Conservation (phyloP, 129 eudicot genomes). For the Chrysanthemum lavandulifolium region DNA sequence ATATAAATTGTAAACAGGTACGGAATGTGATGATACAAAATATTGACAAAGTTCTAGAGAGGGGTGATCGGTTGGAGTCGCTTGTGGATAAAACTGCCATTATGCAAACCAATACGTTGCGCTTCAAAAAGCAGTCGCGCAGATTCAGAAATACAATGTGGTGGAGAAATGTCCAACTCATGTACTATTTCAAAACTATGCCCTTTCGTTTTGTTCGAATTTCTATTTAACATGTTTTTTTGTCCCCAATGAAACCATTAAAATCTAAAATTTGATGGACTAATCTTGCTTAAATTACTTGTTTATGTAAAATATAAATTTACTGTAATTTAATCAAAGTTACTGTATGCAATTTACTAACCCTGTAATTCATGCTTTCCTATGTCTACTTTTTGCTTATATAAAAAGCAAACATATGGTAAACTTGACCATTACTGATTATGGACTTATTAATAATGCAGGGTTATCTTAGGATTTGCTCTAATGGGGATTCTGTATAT, state of each 20-base stretch:
- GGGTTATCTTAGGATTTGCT: slow-evolving; percentile 55
- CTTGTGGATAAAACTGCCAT: slow-evolving; percentile 88
- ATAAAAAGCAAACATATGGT: background rate
- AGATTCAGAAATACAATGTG: slow-evolving; percentile 84
- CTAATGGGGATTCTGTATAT: slow-evolving; percentile 63
- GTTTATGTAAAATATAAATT: no score
- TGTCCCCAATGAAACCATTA: background rate
- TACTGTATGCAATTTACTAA: background rate
- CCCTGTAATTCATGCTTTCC: background rate
- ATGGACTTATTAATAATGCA: slow-evolving; percentile 33
- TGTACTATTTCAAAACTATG: slow-evolving; percentile 45
- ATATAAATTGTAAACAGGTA: slow-evolving; percentile 46
- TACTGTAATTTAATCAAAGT: background rate
- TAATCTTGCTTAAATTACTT: no score
- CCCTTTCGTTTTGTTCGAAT: background rate
- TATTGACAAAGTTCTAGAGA: slow-evolving; percentile 84
- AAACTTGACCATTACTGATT: background rate
- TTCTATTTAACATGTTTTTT: background rate
- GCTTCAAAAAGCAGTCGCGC: slow-evolving; percentile 84
- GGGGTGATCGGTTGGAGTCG: slow-evolving; percentile 88
- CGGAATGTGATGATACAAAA: slow-evolving; percentile 87
- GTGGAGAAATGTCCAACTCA: slow-evolving; percentile 95
- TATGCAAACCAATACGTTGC: slow-evolving; percentile 83
- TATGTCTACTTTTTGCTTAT: slow-evolving; percentile 2
- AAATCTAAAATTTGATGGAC: background rate